phyloP scores from a whole-genome alignment of 768 basidiomycete species.

The Leccinum disarticulatum region DNA sequence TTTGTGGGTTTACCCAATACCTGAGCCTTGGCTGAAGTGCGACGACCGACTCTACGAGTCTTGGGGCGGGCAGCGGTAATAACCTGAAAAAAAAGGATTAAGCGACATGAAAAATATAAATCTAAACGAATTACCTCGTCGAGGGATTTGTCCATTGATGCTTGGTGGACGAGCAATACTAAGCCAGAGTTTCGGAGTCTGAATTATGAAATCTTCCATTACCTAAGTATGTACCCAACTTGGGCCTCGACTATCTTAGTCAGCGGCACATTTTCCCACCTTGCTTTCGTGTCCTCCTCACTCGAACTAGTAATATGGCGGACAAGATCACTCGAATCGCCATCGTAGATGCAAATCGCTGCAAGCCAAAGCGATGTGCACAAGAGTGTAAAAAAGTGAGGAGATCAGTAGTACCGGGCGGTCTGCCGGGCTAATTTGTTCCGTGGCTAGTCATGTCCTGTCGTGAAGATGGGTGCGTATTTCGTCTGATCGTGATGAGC shows the following conservation, averaged over 20 bases:
- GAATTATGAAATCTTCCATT: too few species aligned
- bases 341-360: conserved; percentile 87
- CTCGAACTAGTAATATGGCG: conserved; percentile 48
- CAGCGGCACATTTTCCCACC: too few species aligned
- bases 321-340: conserved; percentile 99
- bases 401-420: conserved; percentile 7
- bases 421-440: conserved; percentile 5
- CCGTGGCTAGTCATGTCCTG: conserved; percentile 78
- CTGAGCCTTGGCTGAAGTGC: conserved; percentile 51
- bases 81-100: conserved; percentile 47
- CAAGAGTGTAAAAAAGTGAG: conserved; percentile 96
- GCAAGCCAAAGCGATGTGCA: conserved; percentile 95
- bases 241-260: too few species aligned
- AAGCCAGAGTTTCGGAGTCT: too few species aligned
- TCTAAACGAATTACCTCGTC: conserved; percentile 55
- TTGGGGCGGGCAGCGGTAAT: conserved; percentile 67
- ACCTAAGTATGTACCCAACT: too few species aligned
- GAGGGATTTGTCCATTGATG: conserved; percentile 75
- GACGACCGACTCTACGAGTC: conserved; percentile 41
- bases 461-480: conserved; percentile 89
- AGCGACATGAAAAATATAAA: conserved; percentile 2
- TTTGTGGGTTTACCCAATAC: conserved; percentile 57
- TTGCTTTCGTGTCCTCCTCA: not conserved
- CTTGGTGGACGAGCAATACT: too few species aligned
- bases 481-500: conserved; percentile 4